These are phyloP conservation scores for Lyophyllum atratum DNA, from an alignment of 768 basidiomycete genomes.

Conservation along the genomic window DNA sequence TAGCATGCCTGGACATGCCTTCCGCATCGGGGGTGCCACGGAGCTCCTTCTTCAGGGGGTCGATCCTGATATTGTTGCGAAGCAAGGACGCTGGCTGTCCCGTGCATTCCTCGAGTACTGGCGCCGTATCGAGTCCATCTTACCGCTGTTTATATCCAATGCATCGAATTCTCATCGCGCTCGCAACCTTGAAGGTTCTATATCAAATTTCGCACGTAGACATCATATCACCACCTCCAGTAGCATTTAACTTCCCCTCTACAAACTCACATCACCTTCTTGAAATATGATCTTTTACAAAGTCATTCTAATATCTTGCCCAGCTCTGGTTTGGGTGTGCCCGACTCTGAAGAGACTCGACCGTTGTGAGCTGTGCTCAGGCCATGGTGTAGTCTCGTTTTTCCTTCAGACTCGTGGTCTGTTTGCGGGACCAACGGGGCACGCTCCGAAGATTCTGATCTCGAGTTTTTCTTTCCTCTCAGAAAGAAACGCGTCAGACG, in stretches of 20 bases:
- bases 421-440: background rate
- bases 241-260: too few relatives aligned
- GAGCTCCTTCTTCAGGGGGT: background rate
- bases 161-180: background rate
- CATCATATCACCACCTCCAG: too few relatives aligned
- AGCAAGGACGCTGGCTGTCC: background rate
- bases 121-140: background rate
- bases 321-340: slow-evolving; percentile 5
- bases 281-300: too few relatives aligned
- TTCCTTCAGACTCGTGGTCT: background rate
- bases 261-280: too few relatives aligned
- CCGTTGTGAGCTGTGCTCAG: background rate
- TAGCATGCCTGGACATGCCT: background rate
- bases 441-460: background rate
- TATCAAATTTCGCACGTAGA: too few relatives aligned
- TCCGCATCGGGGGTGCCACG: background rate
- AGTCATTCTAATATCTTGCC: background rate
- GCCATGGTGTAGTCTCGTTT: background rate
- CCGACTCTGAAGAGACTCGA: background rate
- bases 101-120: background rate
- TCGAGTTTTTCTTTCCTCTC: background rate
- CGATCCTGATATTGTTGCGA: background rate
- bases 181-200: background rate
- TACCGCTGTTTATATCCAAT: background rate
- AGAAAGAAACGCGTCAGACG: background rate